phyloP scores from a whole-genome alignment of 2,329 filamentous ascomycete genomes.

The Trichoderma cornu-damae region DNA sequence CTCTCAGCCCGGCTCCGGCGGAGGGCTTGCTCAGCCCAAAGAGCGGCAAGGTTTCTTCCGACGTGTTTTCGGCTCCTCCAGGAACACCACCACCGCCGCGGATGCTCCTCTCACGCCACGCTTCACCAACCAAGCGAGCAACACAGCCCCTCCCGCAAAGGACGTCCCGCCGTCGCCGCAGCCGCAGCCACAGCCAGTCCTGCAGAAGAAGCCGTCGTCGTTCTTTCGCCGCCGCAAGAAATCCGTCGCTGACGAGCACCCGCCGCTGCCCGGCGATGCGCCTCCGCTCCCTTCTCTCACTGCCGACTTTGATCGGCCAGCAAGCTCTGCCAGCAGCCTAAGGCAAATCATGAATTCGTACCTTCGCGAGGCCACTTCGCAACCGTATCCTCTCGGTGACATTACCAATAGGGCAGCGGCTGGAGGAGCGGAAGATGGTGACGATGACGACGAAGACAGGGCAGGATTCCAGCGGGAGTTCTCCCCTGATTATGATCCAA shows the following conservation, averaged over 20 bases:
- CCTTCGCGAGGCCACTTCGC: slow-evolving; percentile 40
- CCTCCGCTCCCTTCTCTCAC: slow-evolving; percentile 37
- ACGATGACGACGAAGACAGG: slow-evolving; percentile 30
- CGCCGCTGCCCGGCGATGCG: slow-evolving; percentile 50
- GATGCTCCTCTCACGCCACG: slow-evolving; percentile 34
- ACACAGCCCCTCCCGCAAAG: slow-evolving; percentile 46
- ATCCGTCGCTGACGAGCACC: slow-evolving; percentile 67
- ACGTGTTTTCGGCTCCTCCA: slow-evolving; percentile 78
- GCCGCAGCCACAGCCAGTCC: slow-evolving; percentile 46
- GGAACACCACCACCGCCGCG: slow-evolving; percentile 33
- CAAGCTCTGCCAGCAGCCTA: slow-evolving; percentile 72
- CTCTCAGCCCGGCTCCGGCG: slow-evolving; percentile 32
- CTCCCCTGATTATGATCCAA: slow-evolving; percentile 70
- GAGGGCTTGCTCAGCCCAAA: slow-evolving; percentile 47
- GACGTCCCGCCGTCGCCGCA: slow-evolving; percentile 45
- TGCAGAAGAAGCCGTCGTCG: slow-evolving; percentile 88
- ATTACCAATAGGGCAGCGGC: slow-evolving; percentile 24
- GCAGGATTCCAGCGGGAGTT: slow-evolving; percentile 54
- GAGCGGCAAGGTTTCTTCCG: slow-evolving; percentile 86
- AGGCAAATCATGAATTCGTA: slow-evolving; percentile 85
- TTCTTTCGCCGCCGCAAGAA: slow-evolving; percentile 95
- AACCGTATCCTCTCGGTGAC: slow-evolving; percentile 23
- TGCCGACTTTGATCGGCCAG: slow-evolving; percentile 35
- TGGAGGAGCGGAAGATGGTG: slow-evolving; percentile 17
- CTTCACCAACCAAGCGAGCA: slow-evolving; percentile 34